phyloP scores from a whole-genome alignment of 2,329 filamentous ascomycete genomes.

The Pochonia chlamydosporia region DNA sequence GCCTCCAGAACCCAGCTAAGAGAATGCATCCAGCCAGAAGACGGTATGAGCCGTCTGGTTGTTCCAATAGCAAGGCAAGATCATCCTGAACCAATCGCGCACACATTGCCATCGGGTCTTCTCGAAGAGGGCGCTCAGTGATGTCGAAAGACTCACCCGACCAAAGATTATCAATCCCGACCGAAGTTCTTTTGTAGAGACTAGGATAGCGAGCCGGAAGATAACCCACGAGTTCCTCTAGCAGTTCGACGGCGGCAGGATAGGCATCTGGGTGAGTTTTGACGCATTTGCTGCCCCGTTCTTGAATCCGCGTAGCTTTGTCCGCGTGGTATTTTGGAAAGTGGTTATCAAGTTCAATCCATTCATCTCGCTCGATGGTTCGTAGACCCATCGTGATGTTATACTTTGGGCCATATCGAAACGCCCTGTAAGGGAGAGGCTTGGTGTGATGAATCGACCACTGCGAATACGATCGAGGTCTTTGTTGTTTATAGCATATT shows the following conservation, averaged over 20 bases:
- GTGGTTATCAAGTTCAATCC: constrained; percentile 82
- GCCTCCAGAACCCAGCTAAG: constrained; percentile 76
- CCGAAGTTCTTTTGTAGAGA: constrained; percentile 57
- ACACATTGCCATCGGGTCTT: constrained; percentile 74
- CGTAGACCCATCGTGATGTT: constrained; percentile 72
- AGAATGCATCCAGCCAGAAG: constrained; percentile 71
- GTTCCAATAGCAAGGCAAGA: constrained; percentile 77
- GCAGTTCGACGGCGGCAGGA: constrained; percentile 66
- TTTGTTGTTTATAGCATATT: constrained; percentile 49
- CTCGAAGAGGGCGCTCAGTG: constrained; percentile 53
- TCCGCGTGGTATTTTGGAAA: constrained; percentile 67
- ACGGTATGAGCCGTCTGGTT: constrained; percentile 71
- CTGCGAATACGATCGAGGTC: constrained; percentile 55
- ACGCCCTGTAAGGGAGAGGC: constrained; percentile 72
- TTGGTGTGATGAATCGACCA: constrained; percentile 66
- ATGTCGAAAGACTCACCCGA: constrained; percentile 71
- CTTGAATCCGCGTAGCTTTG: constrained; percentile 61
- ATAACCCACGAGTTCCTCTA: constrained; percentile 68
- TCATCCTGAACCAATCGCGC: constrained; percentile 76
- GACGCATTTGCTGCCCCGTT: constrained; percentile 63
- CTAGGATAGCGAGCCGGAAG: constrained; percentile 69
- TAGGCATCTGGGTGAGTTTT: constrained; percentile 64
- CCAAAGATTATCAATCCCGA: constrained; percentile 64
- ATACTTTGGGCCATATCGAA: constrained; percentile 71
- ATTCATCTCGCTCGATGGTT: constrained; percentile 62